Base-by-base conservation (phyloP, 2,329 filamentous ascomycete genomes). In the Chalaropsis ovoidea region DNA sequence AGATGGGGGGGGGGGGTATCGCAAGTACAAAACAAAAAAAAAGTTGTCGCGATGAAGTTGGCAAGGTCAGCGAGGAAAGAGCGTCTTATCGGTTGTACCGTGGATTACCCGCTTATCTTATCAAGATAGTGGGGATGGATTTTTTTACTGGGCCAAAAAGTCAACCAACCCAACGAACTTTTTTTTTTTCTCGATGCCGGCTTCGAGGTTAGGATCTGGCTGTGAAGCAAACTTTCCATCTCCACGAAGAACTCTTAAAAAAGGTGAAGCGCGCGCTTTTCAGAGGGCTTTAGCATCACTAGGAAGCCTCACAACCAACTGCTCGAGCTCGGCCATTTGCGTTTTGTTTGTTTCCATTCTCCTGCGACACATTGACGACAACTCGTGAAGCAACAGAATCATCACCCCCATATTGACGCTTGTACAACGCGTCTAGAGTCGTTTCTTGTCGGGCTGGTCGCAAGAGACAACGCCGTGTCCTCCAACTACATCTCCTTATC, bases 101-200 rank as follows among this genome's bases (percentile, higher is more conserved):
- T 15, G 5, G 49, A 58, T 67, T 24, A 60, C 17, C 63, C 66
- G 45, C 15, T 39, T 67, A 67, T 67, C 66, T 67, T 67, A 67
- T 67, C 66, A 64, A 49, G 61, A 66, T 68, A 64, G 61, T 68
- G 67, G 64, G 64, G 62, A 66, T 39, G 27, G 15, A 61, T 68
- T 67, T 68, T 68, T 68, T 65, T 67, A 62, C 67, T 63, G 39
- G 61, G 39, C 52, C 61, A 63, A 47, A 63, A 64, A 56, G 5
- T 49, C 8, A n/a, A n/a, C n/a, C 31, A 31, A 52, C 13, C 10
- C 22, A 27, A 49, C 41, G 63, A 67, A 67, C 66, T 63, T 67
- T 67, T 67, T 65, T 67, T 65, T 31, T 31, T 47, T 62, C 47
- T 35, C 45, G 54, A 22, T 60, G 65, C 39, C 4, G 62, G 24